Percentiles rank a stretch among this genome's conserved stretches.
Evolutionary conservation across 202 grass and related monocot species (phyloP).

Genomic region (Dendrocalamus latiflorus): DNA sequence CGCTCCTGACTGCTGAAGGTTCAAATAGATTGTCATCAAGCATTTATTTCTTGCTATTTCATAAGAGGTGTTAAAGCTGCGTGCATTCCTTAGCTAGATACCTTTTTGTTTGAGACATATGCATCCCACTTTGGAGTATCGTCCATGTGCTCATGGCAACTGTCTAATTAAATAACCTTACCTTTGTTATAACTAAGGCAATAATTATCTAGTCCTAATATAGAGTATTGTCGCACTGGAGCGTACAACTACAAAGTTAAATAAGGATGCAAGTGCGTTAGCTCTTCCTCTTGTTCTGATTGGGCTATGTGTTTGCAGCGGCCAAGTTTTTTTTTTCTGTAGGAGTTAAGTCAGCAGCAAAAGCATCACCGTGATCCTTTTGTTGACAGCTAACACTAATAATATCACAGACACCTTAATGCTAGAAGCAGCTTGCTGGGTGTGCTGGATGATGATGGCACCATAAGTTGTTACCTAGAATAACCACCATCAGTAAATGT

Average conservation of each 20-base stretch:
- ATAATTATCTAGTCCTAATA: neutral
- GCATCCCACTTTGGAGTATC: neutral
- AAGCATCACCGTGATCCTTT: neutral
- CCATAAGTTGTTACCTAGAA: constrained; percentile 22
- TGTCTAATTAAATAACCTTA: neutral
- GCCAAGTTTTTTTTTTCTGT: neutral
- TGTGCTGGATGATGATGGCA: constrained; percentile 10
- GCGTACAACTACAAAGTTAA: neutral
- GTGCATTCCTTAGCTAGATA: neutral
- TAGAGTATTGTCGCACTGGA: neutral
- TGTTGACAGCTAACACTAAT: neutral
- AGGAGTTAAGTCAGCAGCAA: constrained; percentile 6
- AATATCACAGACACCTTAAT: constrained; percentile 15
- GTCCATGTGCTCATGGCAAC: neutral
- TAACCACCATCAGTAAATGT: neutral
- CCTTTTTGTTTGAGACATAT: neutral
- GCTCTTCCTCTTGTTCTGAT: neutral
- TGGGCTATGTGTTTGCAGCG: neutral
- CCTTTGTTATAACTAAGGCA: neutral
- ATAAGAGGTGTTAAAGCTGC: neutral
- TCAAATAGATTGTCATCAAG: neutral
- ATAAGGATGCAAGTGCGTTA: neutral
- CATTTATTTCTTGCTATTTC: neutral
- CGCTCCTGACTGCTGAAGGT: neutral
- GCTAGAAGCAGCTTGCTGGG: neutral